phyloP scores from a whole-genome alignment of 495 filamentous ascomycete species.

The Mytilinidion resinicola region DNA sequence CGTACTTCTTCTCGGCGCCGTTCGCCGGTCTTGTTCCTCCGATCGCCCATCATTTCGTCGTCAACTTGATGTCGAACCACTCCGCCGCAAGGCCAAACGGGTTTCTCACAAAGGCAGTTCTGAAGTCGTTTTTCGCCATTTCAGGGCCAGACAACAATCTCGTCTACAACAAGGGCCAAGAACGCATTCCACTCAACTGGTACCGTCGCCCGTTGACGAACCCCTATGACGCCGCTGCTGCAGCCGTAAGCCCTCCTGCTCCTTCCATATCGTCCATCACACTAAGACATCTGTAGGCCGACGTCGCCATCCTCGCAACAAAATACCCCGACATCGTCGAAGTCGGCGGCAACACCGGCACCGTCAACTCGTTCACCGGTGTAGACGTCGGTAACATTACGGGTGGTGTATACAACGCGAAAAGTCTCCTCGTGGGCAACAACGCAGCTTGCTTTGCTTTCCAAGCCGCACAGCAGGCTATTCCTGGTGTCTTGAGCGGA shows the following conservation, averaged over 20 bases:
- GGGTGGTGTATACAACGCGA: slow-evolving; percentile 37
- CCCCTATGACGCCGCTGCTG: background rate
- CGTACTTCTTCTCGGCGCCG: slow-evolving; percentile 10
- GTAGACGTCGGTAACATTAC: slow-evolving; percentile 46
- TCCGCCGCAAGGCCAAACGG: slow-evolving; percentile 27
- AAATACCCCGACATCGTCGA: slow-evolving; percentile 33
- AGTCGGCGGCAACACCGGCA: slow-evolving; percentile 54
- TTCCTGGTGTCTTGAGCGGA: slow-evolving; percentile 9
- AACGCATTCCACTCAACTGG: slow-evolving; percentile 53
- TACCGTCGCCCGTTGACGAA: slow-evolving; percentile 40
- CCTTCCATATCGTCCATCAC: background rate
- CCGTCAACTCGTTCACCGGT: slow-evolving; percentile 50
- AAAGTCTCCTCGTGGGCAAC: slow-evolving; percentile 20
- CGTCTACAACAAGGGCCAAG: slow-evolving; percentile 24
- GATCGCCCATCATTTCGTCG: slow-evolving; percentile 7
- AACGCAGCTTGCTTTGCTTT: slow-evolving; percentile 31
- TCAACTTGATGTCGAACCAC: slow-evolving; percentile 29
- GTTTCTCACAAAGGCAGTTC: slow-evolving; percentile 9
- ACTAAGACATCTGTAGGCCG: slow-evolving; percentile 31
- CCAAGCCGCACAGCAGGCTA: slow-evolving; percentile 11
- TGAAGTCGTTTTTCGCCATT: slow-evolving; percentile 9
- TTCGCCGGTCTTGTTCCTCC: slow-evolving; percentile 8
- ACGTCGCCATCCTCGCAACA: slow-evolving; percentile 23
- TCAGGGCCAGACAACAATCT: no score
- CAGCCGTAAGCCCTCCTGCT: slow-evolving; percentile 4